Evolutionary conservation across 1,284 basidiomycete genomes (phyloP).

Genomic region (Baeospora myosura): DNA sequence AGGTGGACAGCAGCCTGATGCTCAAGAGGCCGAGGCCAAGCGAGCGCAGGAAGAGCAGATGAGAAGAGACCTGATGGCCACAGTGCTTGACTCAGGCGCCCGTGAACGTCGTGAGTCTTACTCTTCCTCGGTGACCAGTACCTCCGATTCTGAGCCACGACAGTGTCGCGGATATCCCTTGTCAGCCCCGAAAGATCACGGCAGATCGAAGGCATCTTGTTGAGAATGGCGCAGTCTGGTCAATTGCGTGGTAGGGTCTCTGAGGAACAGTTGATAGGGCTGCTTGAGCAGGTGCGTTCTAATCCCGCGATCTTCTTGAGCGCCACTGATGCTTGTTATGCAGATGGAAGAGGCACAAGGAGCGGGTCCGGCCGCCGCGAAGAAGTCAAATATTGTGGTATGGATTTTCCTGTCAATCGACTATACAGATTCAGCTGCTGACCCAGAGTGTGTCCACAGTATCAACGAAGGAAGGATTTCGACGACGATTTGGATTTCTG

Average conservation of each 20-base stretch:
- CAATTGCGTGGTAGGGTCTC: conserved; percentile 82
- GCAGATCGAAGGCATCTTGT: conserved; percentile 80
- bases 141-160: conserved; percentile 3
- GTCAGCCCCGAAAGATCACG: conserved; percentile 85
- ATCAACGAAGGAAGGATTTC: conserved; percentile 62
- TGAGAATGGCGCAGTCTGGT: conserved; percentile 90
- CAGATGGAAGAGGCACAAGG: conserved; percentile 56
- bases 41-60: conserved; percentile 66
- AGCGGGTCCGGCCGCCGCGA: conserved; percentile 43
- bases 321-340: conserved; percentile 3
- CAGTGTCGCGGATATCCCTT: conserved; percentile 61
- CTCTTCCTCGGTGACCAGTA: conserved; percentile 1
- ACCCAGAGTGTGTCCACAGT: conserved; percentile 34
- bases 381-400: conserved; percentile 67
- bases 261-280: conserved; percentile 84
- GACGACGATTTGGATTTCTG: conserved; percentile 69
- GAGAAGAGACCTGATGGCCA: conserved; percentile 77
- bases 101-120: conserved; percentile 80
- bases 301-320: background rate
- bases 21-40: conserved; percentile 48
- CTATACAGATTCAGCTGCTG: background rate
- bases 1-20: conserved; percentile 3
- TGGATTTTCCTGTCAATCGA: conserved; percentile 21
- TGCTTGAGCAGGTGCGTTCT: conserved; percentile 80
- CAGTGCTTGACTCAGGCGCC: conserved; percentile 81